These are phyloP conservation scores for Haematococcus lacustris DNA, from an alignment of 139 green algal species.

Conservation along the genomic window DNA sequence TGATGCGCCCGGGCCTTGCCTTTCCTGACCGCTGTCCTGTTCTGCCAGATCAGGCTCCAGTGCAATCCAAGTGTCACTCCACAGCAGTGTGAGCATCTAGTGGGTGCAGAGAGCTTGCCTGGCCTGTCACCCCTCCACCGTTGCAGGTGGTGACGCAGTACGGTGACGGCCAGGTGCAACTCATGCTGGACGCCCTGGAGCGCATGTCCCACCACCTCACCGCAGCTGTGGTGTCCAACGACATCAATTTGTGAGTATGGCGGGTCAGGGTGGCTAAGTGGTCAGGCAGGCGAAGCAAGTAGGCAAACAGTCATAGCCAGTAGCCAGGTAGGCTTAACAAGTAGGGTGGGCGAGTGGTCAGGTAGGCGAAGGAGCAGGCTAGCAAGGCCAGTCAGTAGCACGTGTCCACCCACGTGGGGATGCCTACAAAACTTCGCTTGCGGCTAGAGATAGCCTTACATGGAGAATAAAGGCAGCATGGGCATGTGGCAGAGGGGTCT, in stretches of 20 bases:
- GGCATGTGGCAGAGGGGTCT: not conserved
- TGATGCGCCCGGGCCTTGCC: not conserved
- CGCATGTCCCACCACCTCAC: constrained; percentile 90
- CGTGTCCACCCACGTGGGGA: not conserved
- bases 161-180: constrained; percentile 55
- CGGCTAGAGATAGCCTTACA: not conserved
- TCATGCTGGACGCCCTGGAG: constrained; percentile 79
- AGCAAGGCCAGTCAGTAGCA: not conserved
- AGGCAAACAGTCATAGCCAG: not conserved
- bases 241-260: constrained; percentile 34
- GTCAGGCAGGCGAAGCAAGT: not conserved
- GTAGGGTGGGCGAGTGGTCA: not conserved
- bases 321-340: not conserved
- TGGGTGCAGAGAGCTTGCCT: not conserved
- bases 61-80: not conserved
- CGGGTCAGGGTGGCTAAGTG: not conserved
- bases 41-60: no score
- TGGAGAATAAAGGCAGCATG: not conserved
- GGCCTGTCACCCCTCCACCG: no score
- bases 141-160: constrained; percentile 87
- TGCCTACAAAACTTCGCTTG: not conserved
- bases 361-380: not conserved
- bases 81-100: not conserved
- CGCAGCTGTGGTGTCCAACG: constrained; percentile 55
- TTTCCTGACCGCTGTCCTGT: not conserved